A percentile compares a stretch with the other conserved stretches of the same genome.
phyloP scores from a whole-genome alignment of 352 stramenopile genomes.

The Pythium monospermum region DNA sequence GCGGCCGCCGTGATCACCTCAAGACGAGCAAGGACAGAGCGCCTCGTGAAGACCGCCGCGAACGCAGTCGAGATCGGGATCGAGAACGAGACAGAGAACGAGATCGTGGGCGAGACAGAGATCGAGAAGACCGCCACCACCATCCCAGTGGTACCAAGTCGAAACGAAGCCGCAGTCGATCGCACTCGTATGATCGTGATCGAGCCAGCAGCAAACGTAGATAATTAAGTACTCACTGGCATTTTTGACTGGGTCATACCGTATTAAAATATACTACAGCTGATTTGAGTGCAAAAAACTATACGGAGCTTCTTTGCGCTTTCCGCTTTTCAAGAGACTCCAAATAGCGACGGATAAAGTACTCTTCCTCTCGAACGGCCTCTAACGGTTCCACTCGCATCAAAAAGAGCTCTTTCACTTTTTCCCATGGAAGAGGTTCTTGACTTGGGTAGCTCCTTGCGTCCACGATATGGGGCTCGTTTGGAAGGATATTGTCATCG shows the following conservation, averaged over 20 bases:
- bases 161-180: conserved; percentile 14
- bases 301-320: not conserved
- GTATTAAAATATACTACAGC: too few relatives aligned
- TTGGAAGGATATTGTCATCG: conserved; percentile 70
- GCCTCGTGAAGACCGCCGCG: too few relatives aligned
- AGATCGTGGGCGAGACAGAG: conserved; percentile 3
- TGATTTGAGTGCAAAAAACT: too few relatives aligned
- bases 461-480: conserved; percentile 75
- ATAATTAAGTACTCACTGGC: not conserved
- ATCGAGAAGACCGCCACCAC: conserved; percentile 11
- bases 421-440: conserved; percentile 27
- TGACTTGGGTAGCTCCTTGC: conserved; percentile 29
- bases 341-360: conserved; percentile 53
- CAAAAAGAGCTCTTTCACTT: conserved; percentile 39
- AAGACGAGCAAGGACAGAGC: conserved; percentile 2
- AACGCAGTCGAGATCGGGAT: conserved; percentile 4
- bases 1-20: not conserved
- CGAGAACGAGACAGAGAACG: conserved; percentile 3
- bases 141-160: not conserved
- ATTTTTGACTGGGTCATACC: too few relatives aligned
- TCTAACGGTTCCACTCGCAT: conserved; percentile 66
- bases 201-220: conserved; percentile 8
- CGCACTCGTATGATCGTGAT: conserved; percentile 7
- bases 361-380: conserved; percentile 37
- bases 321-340: conserved; percentile 17